These are phyloP conservation scores for Phlyctochytrium bullatum DNA, from an alignment of 192 early-diverging fungal species.

Conservation along the genomic window DNA sequence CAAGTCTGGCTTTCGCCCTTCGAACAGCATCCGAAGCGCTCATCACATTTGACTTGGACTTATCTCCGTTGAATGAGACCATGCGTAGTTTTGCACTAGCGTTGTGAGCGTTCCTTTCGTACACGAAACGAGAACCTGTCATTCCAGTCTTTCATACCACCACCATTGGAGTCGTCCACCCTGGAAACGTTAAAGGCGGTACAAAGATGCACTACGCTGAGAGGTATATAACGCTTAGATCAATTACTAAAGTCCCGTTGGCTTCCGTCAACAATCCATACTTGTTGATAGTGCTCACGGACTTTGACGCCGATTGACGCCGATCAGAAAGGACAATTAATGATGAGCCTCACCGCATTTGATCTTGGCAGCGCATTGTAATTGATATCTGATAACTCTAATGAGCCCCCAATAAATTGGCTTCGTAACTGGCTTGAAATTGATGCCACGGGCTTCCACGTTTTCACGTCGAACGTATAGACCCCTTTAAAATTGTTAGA, in stretches of 20 bases:
- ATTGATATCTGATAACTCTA: constrained; percentile 33
- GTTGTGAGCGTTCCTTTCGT: no score
- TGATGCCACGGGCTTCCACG: constrained; percentile 35
- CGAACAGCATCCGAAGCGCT: no score
- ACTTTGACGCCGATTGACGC: neutral
- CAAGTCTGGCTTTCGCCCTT: no score
- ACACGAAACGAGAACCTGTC: no score
- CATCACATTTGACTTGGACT: no score
- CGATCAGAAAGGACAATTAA: neutral
- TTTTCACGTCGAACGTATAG: constrained; percentile 20
- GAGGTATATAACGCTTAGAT: constrained; percentile 33
- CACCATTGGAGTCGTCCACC: no score
- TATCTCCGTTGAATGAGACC: no score
- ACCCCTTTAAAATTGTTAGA: constrained; percentile 30
- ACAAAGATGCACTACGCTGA: no score
- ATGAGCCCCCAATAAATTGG: constrained; percentile 36
- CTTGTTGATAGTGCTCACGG: constrained; percentile 1
- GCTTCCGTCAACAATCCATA: constrained; percentile 41
- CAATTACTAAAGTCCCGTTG: constrained; percentile 29
- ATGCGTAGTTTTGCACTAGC: no score
- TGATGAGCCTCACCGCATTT: neutral
- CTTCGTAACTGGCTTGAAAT: constrained; percentile 19
- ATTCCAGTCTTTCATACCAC: no score
- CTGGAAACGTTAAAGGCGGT: no score
- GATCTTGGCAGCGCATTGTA: constrained; percentile 26